Evolutionary conservation across 2,329 filamentous ascomycete genomes (phyloP).

Genomic region (Claviceps sp.): DNA sequence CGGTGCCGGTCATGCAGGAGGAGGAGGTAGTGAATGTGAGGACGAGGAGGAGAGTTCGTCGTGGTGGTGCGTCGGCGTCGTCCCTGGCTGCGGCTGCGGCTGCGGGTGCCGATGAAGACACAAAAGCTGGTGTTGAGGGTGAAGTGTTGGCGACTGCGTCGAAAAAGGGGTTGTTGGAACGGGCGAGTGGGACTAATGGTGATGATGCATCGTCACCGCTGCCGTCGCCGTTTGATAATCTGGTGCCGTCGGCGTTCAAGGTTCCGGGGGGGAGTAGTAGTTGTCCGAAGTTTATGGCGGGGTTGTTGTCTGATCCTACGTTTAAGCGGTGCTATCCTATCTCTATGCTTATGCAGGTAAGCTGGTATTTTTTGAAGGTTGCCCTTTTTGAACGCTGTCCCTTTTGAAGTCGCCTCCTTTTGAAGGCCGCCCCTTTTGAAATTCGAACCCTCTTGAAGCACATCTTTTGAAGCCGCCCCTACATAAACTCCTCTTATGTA

Average conservation of each 20-base stretch:
- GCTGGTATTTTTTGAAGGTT: neutral
- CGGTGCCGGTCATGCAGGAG: no score
- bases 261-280: conserved; percentile 29
- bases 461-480: neutral
- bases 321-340: conserved; percentile 70
- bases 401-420: neutral
- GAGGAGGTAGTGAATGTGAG: no score
- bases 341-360: conserved; percentile 68
- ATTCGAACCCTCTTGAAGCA: neutral
- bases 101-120: neutral
- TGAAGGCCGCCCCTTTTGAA: neutral
- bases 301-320: conserved; percentile 49
- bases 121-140: neutral
- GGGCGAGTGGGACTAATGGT: neutral
- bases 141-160: neutral
- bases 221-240: conserved; percentile 55
- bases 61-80: no score
- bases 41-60: no score
- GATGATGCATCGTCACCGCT: conserved; percentile 21
- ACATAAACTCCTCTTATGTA: no score
- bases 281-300: conserved; percentile 56
- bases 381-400: neutral
- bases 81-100: no score
- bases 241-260: conserved; percentile 49
- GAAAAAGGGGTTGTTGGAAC: neutral